These are phyloP conservation scores for Candida gigantensis DNA, from an alignment of 1,139 yeast genomes.

Conservation along the genomic window DNA sequence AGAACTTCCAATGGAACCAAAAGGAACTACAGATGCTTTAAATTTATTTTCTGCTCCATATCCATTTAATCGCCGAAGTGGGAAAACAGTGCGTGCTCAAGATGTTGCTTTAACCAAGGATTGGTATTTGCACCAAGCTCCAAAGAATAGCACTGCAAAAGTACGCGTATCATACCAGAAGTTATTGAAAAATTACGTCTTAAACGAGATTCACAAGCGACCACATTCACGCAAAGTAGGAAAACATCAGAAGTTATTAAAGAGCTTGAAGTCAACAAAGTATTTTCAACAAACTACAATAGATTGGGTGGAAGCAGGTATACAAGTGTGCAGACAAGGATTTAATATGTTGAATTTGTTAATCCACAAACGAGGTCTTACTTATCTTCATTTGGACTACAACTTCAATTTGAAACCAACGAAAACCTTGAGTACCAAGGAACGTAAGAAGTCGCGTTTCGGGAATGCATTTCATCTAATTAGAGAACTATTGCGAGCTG, in stretches of 20 bases:
- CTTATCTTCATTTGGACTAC: slow-evolving; percentile 90
- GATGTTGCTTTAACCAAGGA: slow-evolving; percentile 83
- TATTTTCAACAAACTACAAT: slow-evolving; percentile 89
- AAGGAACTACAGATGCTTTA: slow-evolving; percentile 58
- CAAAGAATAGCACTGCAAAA: slow-evolving; percentile 63
- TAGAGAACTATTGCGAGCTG: slow-evolving; percentile 80
- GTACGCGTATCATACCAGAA: slow-evolving; percentile 87
- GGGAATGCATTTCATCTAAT: slow-evolving; percentile 96
- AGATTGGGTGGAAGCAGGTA: slow-evolving; percentile 98
- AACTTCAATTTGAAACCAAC: slow-evolving; percentile 96
- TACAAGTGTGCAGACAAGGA: slow-evolving; percentile 92
- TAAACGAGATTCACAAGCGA: slow-evolving; percentile 64
- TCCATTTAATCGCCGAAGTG: slow-evolving; percentile 79
- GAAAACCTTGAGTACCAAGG: slow-evolving; percentile 93
- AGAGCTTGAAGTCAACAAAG: slow-evolving; percentile 72
- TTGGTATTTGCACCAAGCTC: slow-evolving; percentile 78
- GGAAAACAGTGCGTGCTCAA: slow-evolving; percentile 76
- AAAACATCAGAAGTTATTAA: slow-evolving; percentile 60
- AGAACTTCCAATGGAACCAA: slow-evolving; percentile 28
- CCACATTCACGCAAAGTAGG: slow-evolving; percentile 31
- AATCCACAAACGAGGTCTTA: slow-evolving; percentile 88
- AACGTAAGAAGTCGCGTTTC: slow-evolving; percentile 91
- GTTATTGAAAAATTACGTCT: slow-evolving; percentile 69
- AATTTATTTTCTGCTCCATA: slow-evolving; percentile 76
- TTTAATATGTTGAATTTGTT: slow-evolving; percentile 88